phyloP scores from a whole-genome alignment of 805 yeast species.

The Candida insectorum region DNA sequence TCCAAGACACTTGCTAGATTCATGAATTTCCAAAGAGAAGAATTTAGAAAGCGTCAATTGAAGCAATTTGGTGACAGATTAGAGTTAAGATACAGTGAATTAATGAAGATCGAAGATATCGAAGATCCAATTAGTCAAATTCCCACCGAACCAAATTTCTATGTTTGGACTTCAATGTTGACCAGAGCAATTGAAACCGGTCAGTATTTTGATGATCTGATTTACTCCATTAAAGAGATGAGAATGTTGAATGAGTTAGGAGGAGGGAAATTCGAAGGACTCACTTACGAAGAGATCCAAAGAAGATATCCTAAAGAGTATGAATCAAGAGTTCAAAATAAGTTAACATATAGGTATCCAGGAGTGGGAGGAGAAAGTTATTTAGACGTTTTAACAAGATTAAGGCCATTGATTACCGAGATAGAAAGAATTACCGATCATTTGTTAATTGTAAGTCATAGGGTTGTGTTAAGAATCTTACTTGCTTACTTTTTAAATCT shows the following conservation, averaged over 20 bases:
- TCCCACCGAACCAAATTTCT: slow-evolving; percentile 66
- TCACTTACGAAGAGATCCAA: slow-evolving; percentile 88
- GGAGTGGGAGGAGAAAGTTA: slow-evolving; percentile 98
- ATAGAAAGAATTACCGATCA: slow-evolving; percentile 90
- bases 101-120: slow-evolving; percentile 13
- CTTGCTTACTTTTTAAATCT: slow-evolving; percentile 87
- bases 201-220: slow-evolving; percentile 66
- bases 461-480: slow-evolving; percentile 86
- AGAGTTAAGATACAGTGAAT: slow-evolving; percentile 36
- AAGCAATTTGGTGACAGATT: slow-evolving; percentile 47
- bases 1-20: slow-evolving; percentile 71
- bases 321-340: slow-evolving; percentile 68
- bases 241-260: slow-evolving; percentile 91
- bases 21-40: slow-evolving; percentile 64
- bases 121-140: slow-evolving; percentile 20
- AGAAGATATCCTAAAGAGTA: slow-evolving; percentile 72
- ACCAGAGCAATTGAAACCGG: slow-evolving; percentile 77
- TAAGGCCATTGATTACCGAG: slow-evolving; percentile 87
- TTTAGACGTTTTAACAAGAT: slow-evolving; percentile 85
- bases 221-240: slow-evolving; percentile 80
- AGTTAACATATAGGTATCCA: slow-evolving; percentile 85
- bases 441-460: slow-evolving; percentile 76
- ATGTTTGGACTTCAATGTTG: slow-evolving; percentile 92
- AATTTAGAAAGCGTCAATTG: slow-evolving; percentile 63
- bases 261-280: slow-evolving; percentile 88